Evolutionary conservation across 1,139 yeast species (phyloP).

Genomic region (Pichia sp.): DNA sequence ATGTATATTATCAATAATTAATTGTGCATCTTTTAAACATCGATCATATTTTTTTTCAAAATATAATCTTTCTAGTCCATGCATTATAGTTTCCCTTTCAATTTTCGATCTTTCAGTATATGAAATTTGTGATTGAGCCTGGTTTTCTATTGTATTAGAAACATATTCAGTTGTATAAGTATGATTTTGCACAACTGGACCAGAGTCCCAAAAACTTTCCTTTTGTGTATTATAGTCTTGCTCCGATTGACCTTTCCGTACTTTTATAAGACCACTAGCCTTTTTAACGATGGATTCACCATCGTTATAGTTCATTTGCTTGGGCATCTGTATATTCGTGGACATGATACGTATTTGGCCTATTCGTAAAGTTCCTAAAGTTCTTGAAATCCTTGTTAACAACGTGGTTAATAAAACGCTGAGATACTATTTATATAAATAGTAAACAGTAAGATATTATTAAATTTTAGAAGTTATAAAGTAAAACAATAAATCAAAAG

Average conservation of each 20-base stretch:
- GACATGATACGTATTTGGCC: no score
- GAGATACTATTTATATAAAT: no score
- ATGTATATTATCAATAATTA: constrained; percentile 29
- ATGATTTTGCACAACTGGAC: constrained; percentile 36
- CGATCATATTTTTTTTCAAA: constrained; percentile 39
- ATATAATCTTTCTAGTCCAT: constrained; percentile 46
- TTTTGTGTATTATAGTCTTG: constrained; percentile 46
- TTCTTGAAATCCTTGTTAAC: no score
- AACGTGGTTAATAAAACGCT: no score
- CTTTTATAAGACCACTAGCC: constrained; percentile 34
- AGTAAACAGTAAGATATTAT: no score
- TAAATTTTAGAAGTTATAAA: no score
- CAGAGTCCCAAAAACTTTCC: constrained; percentile 37
- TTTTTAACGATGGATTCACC: constrained; percentile 35
- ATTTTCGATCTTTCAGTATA: constrained; percentile 18
- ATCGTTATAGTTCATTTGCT: constrained; percentile 19
- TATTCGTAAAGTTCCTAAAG: no score
- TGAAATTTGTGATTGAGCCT: constrained; percentile 14
- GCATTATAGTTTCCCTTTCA: constrained; percentile 20
- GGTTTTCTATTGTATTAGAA: constrained; percentile 6
- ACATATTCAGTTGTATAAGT: constrained; percentile 36
- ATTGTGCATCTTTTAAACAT: constrained; percentile 39
- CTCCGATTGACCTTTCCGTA: constrained; percentile 53
- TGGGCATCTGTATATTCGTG: constrained; percentile 10
- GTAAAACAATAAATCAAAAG: no score